These are phyloP conservation scores for Xerocomellus amylosporus DNA, from an alignment of 768 basidiomycete species.

Conservation along the genomic window DNA sequence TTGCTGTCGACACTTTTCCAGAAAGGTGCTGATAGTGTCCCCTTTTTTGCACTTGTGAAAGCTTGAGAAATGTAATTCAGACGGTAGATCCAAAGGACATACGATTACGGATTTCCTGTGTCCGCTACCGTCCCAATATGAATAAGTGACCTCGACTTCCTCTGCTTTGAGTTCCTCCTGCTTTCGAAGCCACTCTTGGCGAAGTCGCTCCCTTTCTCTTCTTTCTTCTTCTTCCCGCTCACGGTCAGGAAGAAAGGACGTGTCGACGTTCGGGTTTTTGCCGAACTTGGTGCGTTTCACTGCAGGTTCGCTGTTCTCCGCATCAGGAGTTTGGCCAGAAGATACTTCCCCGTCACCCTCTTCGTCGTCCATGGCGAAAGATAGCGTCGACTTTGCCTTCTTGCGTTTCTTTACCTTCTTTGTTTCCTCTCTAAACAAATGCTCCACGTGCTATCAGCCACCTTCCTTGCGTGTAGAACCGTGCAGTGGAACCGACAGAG, in stretches of 20 bases:
- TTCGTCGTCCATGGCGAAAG: constrained; percentile 87
- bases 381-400: constrained; percentile 86
- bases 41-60: constrained; percentile 88
- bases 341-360: constrained; percentile 46
- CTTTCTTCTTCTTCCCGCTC: constrained; percentile 94
- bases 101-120: constrained; percentile 91
- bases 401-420: constrained; percentile 91
- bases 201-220: constrained; percentile 79
- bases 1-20: constrained; percentile 91
- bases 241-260: constrained; percentile 97
- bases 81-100: constrained; percentile 31
- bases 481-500: constrained; percentile 3
- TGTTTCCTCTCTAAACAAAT: constrained; percentile 82
- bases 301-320: constrained; percentile 43
- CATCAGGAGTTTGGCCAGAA: constrained; percentile 38
- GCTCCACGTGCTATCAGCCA: constrained; percentile 78
- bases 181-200: constrained; percentile 81
- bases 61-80: background rate
- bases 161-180: constrained; percentile 69
- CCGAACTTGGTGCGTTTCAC: constrained; percentile 76
- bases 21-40: constrained; percentile 79
- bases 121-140: constrained; percentile 98
- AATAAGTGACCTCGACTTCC: constrained; percentile 89
- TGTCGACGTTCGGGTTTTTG: constrained; percentile 97
- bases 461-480: constrained; percentile 22